Evolutionary conservation across 192 early-diverging fungal species (phyloP), one percentile per base, ranked within the genome.

Genomic region (Backusella circina): DNA sequence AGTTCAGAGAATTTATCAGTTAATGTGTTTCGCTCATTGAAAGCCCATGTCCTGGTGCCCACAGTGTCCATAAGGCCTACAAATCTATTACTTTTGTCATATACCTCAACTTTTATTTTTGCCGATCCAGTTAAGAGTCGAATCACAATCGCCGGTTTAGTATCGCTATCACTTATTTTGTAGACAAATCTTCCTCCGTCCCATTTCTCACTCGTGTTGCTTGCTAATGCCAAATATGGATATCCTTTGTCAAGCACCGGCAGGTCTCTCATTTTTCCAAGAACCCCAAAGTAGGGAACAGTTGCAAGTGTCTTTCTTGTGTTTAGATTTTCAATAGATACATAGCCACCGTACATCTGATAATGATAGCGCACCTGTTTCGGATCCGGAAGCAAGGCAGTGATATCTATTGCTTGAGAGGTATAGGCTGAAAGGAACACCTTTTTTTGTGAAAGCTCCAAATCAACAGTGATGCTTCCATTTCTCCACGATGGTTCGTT

Each of bases 251-350:
- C 85, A 26, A 61, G 54, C 23, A 61, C 54, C 67, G 86, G 86
- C 15, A 87, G 79, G 26, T 84, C 76, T 67, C 72, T 41, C 44
- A 83, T 74, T n/a, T 82, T 79, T 31, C 84, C 86, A 33, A 84
- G 79, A 1, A 87, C 65, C 69, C 86, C 86, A 71, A 80, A 80
- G 82, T 87, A 87, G 39, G 86, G 86, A 31, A 87, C 78, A 69
- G 54, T 79, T 38, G 21, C 82, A 41, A 26, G 76, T 47, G 21
- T 72, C 51, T 4, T 61, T 28, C 35, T 79, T 44, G 36, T 72
- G 79, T 31, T 28, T n/a, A n/a, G 10, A 16, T 8, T 66, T 38
- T 67, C 82, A 77, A 47, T 79, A 50, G 30, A 26, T 28, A 88
- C 66, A 26, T 65, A 88, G 21, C 87, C 87, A 78, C 85, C 84